Evolutionary conservation across 75 land plant species (phyloP), one percentile per base, ranked within the genome.

Genomic region (Pinus albicaulis): DNA sequence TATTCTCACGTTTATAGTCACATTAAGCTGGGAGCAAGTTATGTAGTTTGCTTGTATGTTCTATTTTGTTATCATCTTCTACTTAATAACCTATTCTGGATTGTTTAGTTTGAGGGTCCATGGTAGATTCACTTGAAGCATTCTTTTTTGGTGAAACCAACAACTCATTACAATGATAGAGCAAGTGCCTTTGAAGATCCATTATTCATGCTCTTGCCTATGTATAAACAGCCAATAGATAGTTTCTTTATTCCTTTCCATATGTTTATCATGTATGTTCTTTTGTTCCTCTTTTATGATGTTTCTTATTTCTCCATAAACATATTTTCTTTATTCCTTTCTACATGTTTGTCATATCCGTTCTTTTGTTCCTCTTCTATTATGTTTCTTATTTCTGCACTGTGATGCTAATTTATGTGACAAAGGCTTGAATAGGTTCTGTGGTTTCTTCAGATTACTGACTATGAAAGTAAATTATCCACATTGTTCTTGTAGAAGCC

Each of bases 41-140:
- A 44, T 52, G 20, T 44, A 38, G 16, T 72, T 72, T 72, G 25
- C 74, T 72, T 52, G n/a, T 72, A 22, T 72, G 55, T 72, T 23
- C 34, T 72, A 52, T 38, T 16, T 34, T 57, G 53, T 48, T 48
- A 48, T 1, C 53, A 48, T 48, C 53, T 48, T 48, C 12, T 48
- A 48, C 53, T 48, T 48, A 10, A 48, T 48, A 48, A 48, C 53
- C 53, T 48, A 48, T 48, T 48, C 53, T 48, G 53, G 12, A 48
- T 48, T 48, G 12, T 48, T 48, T 48, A 48, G 53, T 48, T 48
- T 48, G 12, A 48, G 13, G 53, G 11, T 10, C 53, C 53, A 10
- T 48, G 10, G 53, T 10, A 48, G 53, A 48, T 10, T 10, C 53
- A 48, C 53, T 48, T 10, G 53, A 10, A 48, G 53, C 1, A 1